Base-by-base conservation (phyloP, 805 yeast genomes). In the Wickerhamiella kurtzmanii region DNA sequence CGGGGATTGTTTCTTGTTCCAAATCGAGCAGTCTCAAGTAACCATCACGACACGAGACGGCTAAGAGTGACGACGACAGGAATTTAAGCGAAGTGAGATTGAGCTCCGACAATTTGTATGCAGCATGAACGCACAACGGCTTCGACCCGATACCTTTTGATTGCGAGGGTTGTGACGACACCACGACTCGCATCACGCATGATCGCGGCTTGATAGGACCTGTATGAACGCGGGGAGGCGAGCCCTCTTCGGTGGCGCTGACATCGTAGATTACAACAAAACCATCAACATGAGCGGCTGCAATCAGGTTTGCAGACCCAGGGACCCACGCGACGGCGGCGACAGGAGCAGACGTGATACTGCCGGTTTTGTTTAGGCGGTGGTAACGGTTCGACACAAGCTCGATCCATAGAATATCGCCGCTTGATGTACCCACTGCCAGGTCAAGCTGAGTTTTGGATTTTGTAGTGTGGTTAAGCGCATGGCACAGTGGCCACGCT, bases 31-130 rank as follows among this genome's bases (percentile, higher is more conserved):
- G 54, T 42, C 82, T 64, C 21, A 79, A 63, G 50, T 72, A 73
- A 2, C 87, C 92, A 57, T 80, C 86, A 50, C 76, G 82, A 4
- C 77, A 66, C 0, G 81, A 74, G n/a, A 77, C 57, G 0, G 77
- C 73, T 5, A 75, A 45, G 4, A 74, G 41, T 32, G 66, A 35
- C 9, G 44, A 37, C n/a, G 44, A 28, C 11, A 45, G 8, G 47
- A 66, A 57, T 48, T 63, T 58, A 37, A 74, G 57, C 32, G 63
- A 60, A 0, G 85, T 79, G 25, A 82, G 68, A 2, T 85, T 75
- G 50, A 71, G 71, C 47, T 72, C 71, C 13, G 80, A 69, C n/a
- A 82, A 51, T 49, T 77, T 77, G 63, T 77, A 77, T 52, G 79
- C 83, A 0, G 81, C 79, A 19, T 47, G 41, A 11, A 50, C 53